phyloP scores from a whole-genome alignment of 2,329 filamentous ascomycete species.

The Sordariomycetes sp. region DNA sequence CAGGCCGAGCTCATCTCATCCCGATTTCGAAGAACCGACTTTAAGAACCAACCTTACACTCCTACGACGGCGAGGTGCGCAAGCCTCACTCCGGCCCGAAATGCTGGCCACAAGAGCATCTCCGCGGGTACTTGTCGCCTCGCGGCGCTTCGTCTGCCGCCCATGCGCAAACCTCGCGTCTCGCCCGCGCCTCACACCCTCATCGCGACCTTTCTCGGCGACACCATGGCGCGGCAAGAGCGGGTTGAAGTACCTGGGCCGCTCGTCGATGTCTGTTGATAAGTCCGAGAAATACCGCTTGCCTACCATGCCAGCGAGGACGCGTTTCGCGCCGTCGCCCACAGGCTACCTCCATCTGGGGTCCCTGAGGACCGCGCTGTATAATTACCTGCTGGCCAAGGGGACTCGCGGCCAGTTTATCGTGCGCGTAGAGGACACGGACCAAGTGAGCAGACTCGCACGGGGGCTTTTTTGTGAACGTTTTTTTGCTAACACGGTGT shows the following conservation, averaged over 20 bases:
- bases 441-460: constrained; percentile 50
- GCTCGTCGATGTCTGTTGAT: neutral
- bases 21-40: neutral
- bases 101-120: neutral
- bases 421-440: constrained; percentile 88
- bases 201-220: neutral
- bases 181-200: neutral
- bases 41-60: neutral
- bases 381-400: constrained; percentile 85
- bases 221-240: neutral
- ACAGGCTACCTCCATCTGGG: constrained; percentile 91
- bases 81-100: neutral
- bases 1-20: neutral
- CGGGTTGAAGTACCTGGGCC: neutral
- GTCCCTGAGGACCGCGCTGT: constrained; percentile 85
- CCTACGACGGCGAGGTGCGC: neutral
- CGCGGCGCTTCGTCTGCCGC: neutral
- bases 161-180: neutral
- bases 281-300: constrained; percentile 17
- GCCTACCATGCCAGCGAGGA: constrained; percentile 36
- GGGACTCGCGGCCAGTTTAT: constrained; percentile 84
- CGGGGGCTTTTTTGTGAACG: neutral
- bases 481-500: neutral
- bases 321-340: constrained; percentile 90
- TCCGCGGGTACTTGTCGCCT: neutral